Base-by-base conservation (phyloP, 495 filamentous ascomycete species). In the Podospora didyma region DNA sequence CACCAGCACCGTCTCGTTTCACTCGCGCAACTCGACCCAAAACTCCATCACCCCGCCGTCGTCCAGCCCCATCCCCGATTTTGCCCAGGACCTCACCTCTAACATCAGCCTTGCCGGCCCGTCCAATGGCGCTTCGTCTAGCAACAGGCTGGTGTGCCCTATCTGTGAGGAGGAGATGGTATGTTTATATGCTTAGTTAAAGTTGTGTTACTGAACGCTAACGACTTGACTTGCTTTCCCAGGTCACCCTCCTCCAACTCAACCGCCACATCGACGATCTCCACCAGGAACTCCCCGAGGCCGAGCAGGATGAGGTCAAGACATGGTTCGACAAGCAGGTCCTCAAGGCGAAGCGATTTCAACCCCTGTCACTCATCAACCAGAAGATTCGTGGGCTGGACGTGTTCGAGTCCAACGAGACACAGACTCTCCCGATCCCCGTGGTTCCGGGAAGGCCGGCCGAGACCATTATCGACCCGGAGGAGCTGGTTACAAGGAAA, bases 241-340 rank as follows among this genome's bases (percentile, higher is more conserved):
- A 92, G 90, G 77, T 97, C 62, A 98, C 94, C 17, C 74, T 97
- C 7, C 72, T 98, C 14, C 94, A 98, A 69, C 74, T 98, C 20
- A 97, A 98, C 67, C 85, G 92, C 66, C 94, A 98, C 71, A 87
- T 98, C 61, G 94, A 98, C 73, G 95, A 97, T 64, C 78, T 82
- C 39, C 94, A 98, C 73, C 88, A 92, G 59, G 90, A 97, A 60
- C 80, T 97, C n/a, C 91, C 95, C 70, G 90, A 90, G 55, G 82
- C 89, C 51, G 89, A 90, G 63, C 95, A 97, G 66, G 93, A 96
- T 71, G 91, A 98, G 73, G 93, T 97, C 58, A 96, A 96, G 75
- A 93, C 89, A 52, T 98, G 94, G 94, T 97, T 98, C 77, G 87
- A 94, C 72, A 86, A 88, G 60, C 94, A 97, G 69, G 95, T 98